phyloP scores from a whole-genome alignment of 2,329 filamentous ascomycete species.

The Canariomyces notabilis region DNA sequence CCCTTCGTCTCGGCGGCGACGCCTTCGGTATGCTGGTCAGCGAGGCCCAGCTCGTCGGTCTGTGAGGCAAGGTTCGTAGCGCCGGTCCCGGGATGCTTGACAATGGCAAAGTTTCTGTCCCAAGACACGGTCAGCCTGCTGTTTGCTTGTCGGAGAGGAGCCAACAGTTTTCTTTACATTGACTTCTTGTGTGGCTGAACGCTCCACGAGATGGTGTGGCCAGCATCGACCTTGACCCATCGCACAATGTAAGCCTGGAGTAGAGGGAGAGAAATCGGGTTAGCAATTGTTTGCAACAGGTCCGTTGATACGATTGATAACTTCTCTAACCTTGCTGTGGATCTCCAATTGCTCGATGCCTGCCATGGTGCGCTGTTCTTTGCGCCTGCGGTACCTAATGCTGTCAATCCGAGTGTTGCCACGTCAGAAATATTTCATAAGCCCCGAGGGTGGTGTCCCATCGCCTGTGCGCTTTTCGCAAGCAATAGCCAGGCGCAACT shows the following conservation, averaged over 20 bases:
- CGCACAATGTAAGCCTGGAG: conserved; percentile 90
- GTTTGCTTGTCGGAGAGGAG: background rate
- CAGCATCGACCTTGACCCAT: conserved; percentile 88
- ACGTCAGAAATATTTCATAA: conserved; percentile 9
- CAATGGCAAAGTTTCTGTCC: conserved; percentile 83
- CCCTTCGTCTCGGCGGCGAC: conserved; percentile 41
- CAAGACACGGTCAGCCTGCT: conserved; percentile 5
- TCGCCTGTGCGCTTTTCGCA: background rate
- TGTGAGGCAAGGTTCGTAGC: conserved; percentile 43
- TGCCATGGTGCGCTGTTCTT: conserved; percentile 55
- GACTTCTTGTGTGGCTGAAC: conserved; percentile 98
- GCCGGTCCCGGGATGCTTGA: conserved; percentile 85
- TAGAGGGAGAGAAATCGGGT: background rate
- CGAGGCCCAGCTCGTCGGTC: conserved; percentile 39
- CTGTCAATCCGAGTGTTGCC: background rate
- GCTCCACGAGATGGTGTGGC: conserved; percentile 94
- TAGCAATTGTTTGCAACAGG: conserved; percentile 9
- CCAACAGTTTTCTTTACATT: conserved; percentile 60
- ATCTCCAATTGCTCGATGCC: conserved; percentile 96
- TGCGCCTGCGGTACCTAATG: conserved; percentile 2
- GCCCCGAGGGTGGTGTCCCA: conserved; percentile 3
- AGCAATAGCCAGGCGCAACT: too few species aligned
- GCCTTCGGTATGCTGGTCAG: conserved; percentile 37
- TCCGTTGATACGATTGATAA: background rate
- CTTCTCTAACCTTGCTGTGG: conserved; percentile 77